Evolutionary conservation across 306 rosid species (phyloP), one percentile per base, ranked within the genome.

Genomic region (Vachellia pachyceras): DNA sequence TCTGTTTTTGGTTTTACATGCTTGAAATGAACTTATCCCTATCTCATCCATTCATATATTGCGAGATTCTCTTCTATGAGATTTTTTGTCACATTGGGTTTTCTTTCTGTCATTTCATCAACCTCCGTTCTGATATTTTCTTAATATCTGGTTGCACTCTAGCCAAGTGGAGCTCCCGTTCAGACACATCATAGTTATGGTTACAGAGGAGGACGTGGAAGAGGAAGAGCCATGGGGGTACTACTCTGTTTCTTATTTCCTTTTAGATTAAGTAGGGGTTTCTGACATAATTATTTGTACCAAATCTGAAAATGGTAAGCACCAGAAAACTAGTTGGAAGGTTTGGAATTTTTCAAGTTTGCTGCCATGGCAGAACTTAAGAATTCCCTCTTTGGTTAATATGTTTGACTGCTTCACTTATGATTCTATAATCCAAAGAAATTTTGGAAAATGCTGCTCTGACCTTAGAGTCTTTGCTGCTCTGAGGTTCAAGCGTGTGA

Each of bases 221-320:
- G 96, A 84, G 98, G 97, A 73, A 86, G 89, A 77, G 95, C 91
- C 80, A 39, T 44, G 82, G 94, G 88, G 94, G 98, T 94, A 92
- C 88, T 77, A 39, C 33, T 54, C 36, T 75, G 8, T 79, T 80
- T 72, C 3, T 61, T 69, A 63, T 54, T 65, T 61, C 13, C 9
- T 66, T 80, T 75, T 55, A 63, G 50, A 71, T 63, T 74, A 73
- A 73, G 41, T 52, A 29, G 45, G 58, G 13, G 29, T 49, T 22
- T 72, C 77, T 18, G 15, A 44, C 23, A 6, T 12, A 11, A 39
- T 68, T 64, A n/a, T 70, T 54, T 36, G 10, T 35, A 70, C 60
- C 3, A 79, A 76, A 79, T 1, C 13, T 44, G 40, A 58, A 18
- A 29, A 29, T 29, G 33, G 33, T 29, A 29, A 29, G 33, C 33